Evolutionary conservation across 106 monocot genomes (phyloP).

Genomic region (Allium sativum): DNA sequence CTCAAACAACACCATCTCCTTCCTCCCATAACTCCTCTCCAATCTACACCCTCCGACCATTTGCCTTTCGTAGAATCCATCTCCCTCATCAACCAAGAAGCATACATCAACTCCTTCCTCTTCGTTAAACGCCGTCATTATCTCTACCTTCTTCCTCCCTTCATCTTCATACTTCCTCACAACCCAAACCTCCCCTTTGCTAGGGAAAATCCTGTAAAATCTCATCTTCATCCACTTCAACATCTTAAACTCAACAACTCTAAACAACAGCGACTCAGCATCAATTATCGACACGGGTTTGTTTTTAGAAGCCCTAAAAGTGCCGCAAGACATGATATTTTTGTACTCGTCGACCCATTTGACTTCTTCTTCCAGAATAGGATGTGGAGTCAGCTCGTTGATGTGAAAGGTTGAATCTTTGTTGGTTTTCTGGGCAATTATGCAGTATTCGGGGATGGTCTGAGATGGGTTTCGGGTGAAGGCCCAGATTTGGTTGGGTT

Average conservation of each 20-base stretch:
- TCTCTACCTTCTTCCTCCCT: not conserved
- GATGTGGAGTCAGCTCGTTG: not conserved
- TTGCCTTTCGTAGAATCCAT: not conserved
- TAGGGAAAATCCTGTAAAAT: slow-evolving; percentile 8
- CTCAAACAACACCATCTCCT: slow-evolving; percentile 5
- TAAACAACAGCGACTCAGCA: not conserved
- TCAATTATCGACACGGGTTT: not conserved
- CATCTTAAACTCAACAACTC: not conserved
- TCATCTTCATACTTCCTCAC: not conserved
- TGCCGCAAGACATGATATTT: not conserved
- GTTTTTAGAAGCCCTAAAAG: not conserved
- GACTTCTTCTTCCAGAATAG: slow-evolving; percentile 3
- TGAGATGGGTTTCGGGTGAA: not conserved
- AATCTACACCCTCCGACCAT: slow-evolving; percentile 5
- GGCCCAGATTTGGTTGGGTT: slow-evolving; percentile 5
- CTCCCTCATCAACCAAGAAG: not conserved
- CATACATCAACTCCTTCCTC: slow-evolving; percentile 8
- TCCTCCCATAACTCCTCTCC: slow-evolving; percentile 4
- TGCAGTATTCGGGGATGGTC: not conserved
- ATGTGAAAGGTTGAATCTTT: not conserved
- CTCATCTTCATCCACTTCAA: slow-evolving; percentile 1
- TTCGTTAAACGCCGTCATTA: slow-evolving; percentile 2
- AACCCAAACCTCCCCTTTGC: slow-evolving; percentile 6
- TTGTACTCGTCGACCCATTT: not conserved
- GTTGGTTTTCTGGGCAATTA: not conserved